Base-by-base conservation (phyloP, 345 rosid species). In the Eucalyptus pauciflora region DNA sequence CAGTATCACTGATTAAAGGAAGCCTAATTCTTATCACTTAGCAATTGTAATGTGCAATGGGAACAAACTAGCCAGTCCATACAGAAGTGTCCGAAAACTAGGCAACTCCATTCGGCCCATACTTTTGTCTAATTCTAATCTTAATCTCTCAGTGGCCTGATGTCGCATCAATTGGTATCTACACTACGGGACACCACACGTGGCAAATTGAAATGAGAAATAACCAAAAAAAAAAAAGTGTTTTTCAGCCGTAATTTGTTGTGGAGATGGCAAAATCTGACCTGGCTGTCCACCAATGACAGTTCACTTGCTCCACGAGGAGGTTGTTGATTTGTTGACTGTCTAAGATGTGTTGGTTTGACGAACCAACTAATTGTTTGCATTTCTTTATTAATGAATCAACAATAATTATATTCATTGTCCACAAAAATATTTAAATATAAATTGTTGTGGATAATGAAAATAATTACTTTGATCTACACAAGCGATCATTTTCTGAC, bases 11-110 rank as follows among this genome's bases (percentile, higher is more conserved):
- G 46, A 37, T 76, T 33, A 18, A 10, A 25, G 83, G 27, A 76
- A 37, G 1, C 83, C 83, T 76, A 76, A 18, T 37, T 37, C 2
- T 37, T 37, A 24, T 37, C 85, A 3, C 85, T 76, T 76, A 20
- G 48, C 29, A 41, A 37, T 5, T 41, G 29, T 25, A 76, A 76
- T 11, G 48, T 76, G 7, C 83, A 33, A 86, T 89, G 85, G 24
- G 88, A 64, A 89, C 90, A 86, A 85, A 24, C 87, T n/a, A 86
- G 71, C 54, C 81, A 52, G 88, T 89, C 86, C 90, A 89, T 62
- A 64, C 37, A 89, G 69, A 89, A 89, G 48, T 76, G 48, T 76
- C 85, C 85, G 85, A 76, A 76, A 37, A 5, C 48, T 41, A 41
- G 14, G 16, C 85, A 48, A 71, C 49, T 60, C 87, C 88, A 4